Evolutionary conservation across 257 asterid species (phyloP), one percentile per base, ranked within the genome.

Genomic region (Solanum habrochaites): DNA sequence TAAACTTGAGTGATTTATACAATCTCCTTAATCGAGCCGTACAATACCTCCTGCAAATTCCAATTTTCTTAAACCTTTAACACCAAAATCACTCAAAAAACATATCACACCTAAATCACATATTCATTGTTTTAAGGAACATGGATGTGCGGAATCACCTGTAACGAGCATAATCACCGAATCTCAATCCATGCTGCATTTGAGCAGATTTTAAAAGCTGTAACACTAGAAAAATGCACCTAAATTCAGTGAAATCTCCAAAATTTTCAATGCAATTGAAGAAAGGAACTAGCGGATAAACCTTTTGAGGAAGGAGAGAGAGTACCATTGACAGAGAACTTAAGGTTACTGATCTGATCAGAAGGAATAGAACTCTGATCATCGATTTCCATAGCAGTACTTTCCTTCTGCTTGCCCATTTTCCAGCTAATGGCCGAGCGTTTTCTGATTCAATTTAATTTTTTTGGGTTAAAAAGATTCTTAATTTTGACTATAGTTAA

Each of bases 101-200:
- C 49, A 31, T 18, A 69, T 25, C 14, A 69, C 21, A 56, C 83
- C 27, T 35, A 69, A 43, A 70, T 74, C 81, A 70, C 20, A 45
- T 31, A 62, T 52, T 80, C n/a, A 83, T 11, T 58, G 32, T 40
- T 49, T 40, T 52, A 32, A 12, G 37, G 47, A 85, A 74, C 73
- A 85, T 29, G 42, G 37, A 39, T 60, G 77, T 31, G 71, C 5
- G 23, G 82, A 89, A 85, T 77, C 89, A 97, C 99, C 99, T 90
- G 92, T 97, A 97, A 81, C 99, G 98, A 85, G 95, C 88, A 87
- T 97, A 97, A 92, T 97, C 99, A 47, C 99, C 95, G 40, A 93
- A 91, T 40, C 99, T 98, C 94, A 97, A 93, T 77, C 99, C 99
- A 87, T 97, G 99, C 97, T 97, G 99, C 99, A 95, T 94, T 91